Evolutionary conservation across 495 filamentous ascomycete genomes (phyloP), one percentile per base, ranked within the genome.

Genomic region (Hypoxylon cercidicola): DNA sequence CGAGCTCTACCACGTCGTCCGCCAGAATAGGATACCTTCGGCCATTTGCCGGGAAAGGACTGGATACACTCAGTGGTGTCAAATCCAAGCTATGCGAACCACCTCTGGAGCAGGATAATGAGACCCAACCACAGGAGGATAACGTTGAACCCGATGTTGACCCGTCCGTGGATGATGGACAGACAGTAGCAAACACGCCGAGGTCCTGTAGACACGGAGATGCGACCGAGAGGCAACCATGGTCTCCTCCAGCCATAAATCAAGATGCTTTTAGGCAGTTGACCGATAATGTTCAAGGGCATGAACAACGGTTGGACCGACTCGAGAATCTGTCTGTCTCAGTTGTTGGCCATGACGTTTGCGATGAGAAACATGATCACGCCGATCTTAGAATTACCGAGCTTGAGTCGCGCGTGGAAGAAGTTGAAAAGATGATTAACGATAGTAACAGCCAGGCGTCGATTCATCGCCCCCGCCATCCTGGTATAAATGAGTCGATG

Each of bases 281-380:
- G 4, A 68, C 80, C 15, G 72, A 77, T 19, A 72, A 73, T 13
- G 73, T 88, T 53, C 66, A 78, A 44, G 75, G 77, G 15, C 78
- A 89, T 44, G 80, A 80, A 43, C 78, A 80, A 25, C 85, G 88
- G 0, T 63, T 91, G 2, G 85, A 88, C 46, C 70, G 72, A 47
- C 77, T 90, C 5, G 88, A 91, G 72, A 87, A 77, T 60, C 75
- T 77, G 0, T 90, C 87, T 0, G 86, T 89, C 64, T 81, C 82
- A 9, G 77, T 83, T 46, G 76, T 77, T 35, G 74, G 78, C 23
- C 74, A 85, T 48, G 88, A 90, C n/a, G 82, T 83, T 19, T 78
- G 88, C 39, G 75, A 85, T 35, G 84, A 87, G 18, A 81, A 78
- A 32, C 78, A 86, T 71, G 88, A 89, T 0, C 64, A 79, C n/a